Conservation (phyloP, 768 basidiomycete species). For the Coprinopsis sp. region DNA sequence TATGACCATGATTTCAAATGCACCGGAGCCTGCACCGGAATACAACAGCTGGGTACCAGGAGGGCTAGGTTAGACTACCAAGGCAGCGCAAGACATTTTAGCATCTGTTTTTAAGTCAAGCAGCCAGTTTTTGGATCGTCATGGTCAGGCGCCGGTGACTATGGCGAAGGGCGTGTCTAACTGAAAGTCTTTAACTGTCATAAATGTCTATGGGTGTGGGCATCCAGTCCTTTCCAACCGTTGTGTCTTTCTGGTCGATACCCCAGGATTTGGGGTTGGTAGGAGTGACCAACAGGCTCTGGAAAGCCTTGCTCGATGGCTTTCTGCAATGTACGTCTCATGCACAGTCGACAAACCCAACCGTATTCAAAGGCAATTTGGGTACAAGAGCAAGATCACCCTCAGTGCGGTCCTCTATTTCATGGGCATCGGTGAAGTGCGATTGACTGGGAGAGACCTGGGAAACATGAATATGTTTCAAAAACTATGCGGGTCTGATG, state of each 20-base stretch:
- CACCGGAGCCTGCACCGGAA: no score
- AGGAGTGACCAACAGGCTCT: constrained; percentile 14
- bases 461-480: constrained; percentile 13
- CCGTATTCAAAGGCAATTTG: no score
- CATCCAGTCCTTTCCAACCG: neutral
- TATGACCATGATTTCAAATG: no score
- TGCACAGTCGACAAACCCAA: no score
- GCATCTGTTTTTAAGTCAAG: no score
- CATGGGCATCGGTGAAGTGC: constrained; percentile 16
- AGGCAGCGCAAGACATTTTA: no score
- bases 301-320: constrained; percentile 13
- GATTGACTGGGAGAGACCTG: constrained; percentile 7
- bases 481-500: constrained; percentile 12
- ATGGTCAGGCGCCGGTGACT: no score
- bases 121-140: no score
- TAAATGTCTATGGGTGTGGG: neutral
- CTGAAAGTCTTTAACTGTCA: no score
- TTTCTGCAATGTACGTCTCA: constrained; percentile 15
- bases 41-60: no score
- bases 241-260: constrained; percentile 13
- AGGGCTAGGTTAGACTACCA: no score
- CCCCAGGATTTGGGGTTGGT: constrained; percentile 20
- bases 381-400: constrained; percentile 10
- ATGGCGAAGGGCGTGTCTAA: no score
- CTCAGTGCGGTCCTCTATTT: constrained; percentile 16